Conservation (phyloP, 371 early-diverging fungal species). For the Smittium culicis region DNA sequence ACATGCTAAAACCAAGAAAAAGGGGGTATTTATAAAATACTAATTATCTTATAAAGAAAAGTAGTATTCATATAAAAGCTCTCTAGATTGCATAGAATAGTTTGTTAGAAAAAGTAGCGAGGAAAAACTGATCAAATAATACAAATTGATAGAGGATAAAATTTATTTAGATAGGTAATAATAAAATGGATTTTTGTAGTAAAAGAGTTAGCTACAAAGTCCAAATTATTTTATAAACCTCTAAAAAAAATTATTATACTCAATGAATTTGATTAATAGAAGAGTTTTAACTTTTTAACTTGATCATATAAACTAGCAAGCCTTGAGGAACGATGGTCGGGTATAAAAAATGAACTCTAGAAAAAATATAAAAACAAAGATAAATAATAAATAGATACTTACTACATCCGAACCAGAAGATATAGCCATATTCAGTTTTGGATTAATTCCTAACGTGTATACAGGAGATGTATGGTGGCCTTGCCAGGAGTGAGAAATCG, state of each 20-base stretch:
- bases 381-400: slow-evolving; percentile 4
- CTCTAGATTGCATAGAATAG: too few species aligned
- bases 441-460: slow-evolving; percentile 4
- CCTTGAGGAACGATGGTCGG: not conserved
- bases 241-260: not conserved
- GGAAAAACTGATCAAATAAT: too few species aligned
- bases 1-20: too few species aligned
- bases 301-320: not conserved
- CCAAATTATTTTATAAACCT: not conserved
- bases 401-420: slow-evolving; percentile 4
- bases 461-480: slow-evolving; percentile 2
- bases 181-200: not conserved
- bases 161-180: not conserved
- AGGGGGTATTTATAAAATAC: too few species aligned
- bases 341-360: not conserved
- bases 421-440: slow-evolving; percentile 2
- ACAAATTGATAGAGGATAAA: not conserved
- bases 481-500: not conserved
- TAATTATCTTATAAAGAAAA: too few species aligned
- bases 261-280: too few species aligned
- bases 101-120: too few species aligned
- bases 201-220: not conserved
- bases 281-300: not conserved
- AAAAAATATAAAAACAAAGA: slow-evolving; percentile 3
- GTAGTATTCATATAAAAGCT: too few species aligned